These are phyloP conservation scores for Aphanomyces invadans DNA, from an alignment of 352 stramenopile species.

Conservation along the genomic window DNA sequence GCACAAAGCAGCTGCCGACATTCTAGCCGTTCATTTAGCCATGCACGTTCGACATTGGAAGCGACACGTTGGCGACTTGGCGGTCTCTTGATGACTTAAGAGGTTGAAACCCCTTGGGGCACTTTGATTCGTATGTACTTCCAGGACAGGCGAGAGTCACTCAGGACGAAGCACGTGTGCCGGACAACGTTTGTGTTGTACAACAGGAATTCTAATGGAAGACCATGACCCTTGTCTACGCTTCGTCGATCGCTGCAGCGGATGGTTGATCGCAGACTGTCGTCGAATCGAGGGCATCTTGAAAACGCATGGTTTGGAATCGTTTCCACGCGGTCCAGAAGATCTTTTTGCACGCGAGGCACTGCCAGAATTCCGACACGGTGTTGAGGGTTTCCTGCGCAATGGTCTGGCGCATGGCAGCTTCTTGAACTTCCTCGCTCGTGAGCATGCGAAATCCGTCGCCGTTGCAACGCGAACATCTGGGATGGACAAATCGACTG, in stretches of 20 bases:
- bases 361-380: constrained; percentile 9
- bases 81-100: no score
- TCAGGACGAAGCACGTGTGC: no score
- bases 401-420: not conserved
- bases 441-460: constrained; percentile 5
- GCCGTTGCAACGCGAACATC: constrained; percentile 14
- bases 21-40: not conserved
- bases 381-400: not conserved
- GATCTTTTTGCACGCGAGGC: constrained; percentile 6
- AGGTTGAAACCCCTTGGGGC: no score
- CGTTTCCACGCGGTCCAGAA: constrained; percentile 23
- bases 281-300: not conserved
- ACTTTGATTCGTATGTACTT: no score
- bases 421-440: not conserved
- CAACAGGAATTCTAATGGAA: no score
- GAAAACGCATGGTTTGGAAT: constrained; percentile 11
- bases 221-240: no score
- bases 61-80: not conserved
- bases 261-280: no score
- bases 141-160: no score
- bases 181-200: no score
- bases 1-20: not conserved
- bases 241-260: no score
- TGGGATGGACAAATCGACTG: constrained; percentile 10
- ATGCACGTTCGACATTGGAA: constrained; percentile 16